Evolutionary conservation across 495 filamentous ascomycete genomes (phyloP).

Genomic region (Evansstolkia leycettana): DNA sequence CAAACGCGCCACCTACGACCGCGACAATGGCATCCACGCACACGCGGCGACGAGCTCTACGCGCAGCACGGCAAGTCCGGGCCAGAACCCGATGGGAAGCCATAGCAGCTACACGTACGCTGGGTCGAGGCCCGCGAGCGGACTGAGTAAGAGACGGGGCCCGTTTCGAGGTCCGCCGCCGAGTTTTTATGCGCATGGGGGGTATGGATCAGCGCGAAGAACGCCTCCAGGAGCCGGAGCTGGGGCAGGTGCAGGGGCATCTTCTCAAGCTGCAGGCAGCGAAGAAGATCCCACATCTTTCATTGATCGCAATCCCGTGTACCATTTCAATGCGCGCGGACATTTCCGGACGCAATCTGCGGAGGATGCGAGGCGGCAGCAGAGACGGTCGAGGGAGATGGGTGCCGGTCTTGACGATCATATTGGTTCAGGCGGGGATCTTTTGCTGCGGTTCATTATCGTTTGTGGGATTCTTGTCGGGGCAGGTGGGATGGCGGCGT

Average conservation of each 20-base stretch:
- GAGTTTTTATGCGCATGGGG: slow-evolving; percentile 71
- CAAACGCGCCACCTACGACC: slow-evolving; percentile 72
- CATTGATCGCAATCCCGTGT: slow-evolving; percentile 39
- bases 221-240: slow-evolving; percentile 7
- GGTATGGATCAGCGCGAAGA: slow-evolving; percentile 25
- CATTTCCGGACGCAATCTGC: slow-evolving; percentile 59
- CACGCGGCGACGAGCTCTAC: slow-evolving; percentile 20
- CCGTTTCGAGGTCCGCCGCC: slow-evolving; percentile 79
- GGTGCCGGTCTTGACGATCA: slow-evolving; percentile 14
- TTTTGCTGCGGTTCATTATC: slow-evolving; percentile 33
- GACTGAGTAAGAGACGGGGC: slow-evolving; percentile 61
- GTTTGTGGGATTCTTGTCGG: slow-evolving; percentile 25
- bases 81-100: slow-evolving; percentile 37
- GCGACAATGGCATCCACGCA: slow-evolving; percentile 38
- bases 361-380: slow-evolving; percentile 40
- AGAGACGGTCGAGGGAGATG: slow-evolving; percentile 18
- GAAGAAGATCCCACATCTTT: slow-evolving; percentile 31
- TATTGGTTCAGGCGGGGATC: slow-evolving; percentile 19
- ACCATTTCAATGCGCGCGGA: slow-evolving; percentile 51
- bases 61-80: slow-evolving; percentile 13
- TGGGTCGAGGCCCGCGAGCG: slow-evolving; percentile 65
- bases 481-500: slow-evolving; percentile 11
- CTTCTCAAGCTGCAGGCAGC: slow-evolving; percentile 2
- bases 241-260: no score
- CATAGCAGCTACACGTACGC: slow-evolving; percentile 28